Evolutionary conservation across 139 green algal species (phyloP).

Genomic region (Nannochloris sp.): DNA sequence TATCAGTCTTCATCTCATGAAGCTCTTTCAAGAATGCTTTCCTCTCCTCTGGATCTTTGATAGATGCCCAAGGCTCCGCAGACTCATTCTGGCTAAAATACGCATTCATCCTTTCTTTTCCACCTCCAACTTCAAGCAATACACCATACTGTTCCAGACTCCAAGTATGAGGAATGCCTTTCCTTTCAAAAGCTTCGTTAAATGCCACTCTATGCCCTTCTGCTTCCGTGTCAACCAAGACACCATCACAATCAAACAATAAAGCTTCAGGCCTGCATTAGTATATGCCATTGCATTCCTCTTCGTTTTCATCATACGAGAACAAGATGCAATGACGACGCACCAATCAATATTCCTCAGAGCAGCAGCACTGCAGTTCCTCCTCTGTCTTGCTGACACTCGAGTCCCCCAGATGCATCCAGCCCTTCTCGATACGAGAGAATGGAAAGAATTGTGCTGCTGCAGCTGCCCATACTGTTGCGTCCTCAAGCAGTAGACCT

Average conservation of each 20-base stretch:
- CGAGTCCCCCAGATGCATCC: too few species aligned
- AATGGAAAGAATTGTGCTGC: too few species aligned
- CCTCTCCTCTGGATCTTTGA: constrained; percentile 32
- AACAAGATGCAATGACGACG: neutral
- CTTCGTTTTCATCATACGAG: too few species aligned
- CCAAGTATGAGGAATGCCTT: constrained; percentile 78
- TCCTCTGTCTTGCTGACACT: too few species aligned
- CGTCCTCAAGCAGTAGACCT: too few species aligned
- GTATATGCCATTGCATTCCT: neutral
- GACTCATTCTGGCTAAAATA: constrained; percentile 69
- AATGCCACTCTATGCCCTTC: constrained; percentile 76
- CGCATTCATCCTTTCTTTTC: constrained; percentile 97
- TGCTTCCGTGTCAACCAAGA: constrained; percentile 90
- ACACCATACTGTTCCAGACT: constrained; percentile 84
- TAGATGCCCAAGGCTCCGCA: constrained; percentile 17
- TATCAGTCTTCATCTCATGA: constrained; percentile 88
- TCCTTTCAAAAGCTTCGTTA: constrained; percentile 86
- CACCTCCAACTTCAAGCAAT: constrained; percentile 90
- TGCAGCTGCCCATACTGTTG: too few species aligned
- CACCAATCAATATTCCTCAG: constrained; percentile 37
- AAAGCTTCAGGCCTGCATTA: constrained; percentile 43
- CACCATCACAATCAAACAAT: constrained; percentile 91
- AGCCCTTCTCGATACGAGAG: too few species aligned
- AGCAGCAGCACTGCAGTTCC: neutral
- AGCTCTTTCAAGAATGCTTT: constrained; percentile 73